Base-by-base conservation (phyloP, 352 stramenopile species). In the Thraustotheca clavata region DNA sequence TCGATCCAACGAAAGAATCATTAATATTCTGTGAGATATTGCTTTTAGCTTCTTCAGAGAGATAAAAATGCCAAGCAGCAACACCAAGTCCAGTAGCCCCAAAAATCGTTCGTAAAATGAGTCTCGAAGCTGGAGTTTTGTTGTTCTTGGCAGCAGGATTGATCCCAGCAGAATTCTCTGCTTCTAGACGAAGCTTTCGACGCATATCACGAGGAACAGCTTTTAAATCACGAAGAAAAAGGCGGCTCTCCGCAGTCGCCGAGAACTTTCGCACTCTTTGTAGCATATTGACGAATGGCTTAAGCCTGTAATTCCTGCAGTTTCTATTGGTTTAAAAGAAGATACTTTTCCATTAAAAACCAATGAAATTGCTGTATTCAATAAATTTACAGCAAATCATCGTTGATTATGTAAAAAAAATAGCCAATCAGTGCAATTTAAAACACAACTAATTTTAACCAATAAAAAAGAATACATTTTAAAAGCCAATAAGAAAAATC, bases 11-110 rank as follows among this genome's bases (percentile, higher is more conserved):
- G 31, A 79, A 70, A 29, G 84, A 90, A n/a, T 74, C 67, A 49
- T 71, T 62, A 18, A 94, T 66, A 41, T 71, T 68, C 36, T 80
- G 67, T 41, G 41, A 67, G 36, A 91, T 71, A 24, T 54, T 57
- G 6, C 60, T 54, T 67, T 89, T 89, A 31, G 76, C 69, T 7
- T 31, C 39, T 0, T 90, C 80, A 55, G 86, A 78, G 48, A 94
- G 73, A 59, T 89, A 27, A 67, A 89, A 89, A 60, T 87, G 71
- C 84, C 84, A 94, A 54, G 79, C 20, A 24, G 88, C 67, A 27
- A 76, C 79, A 34, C 80, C 79, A 12, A 80, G 79, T 40, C 89
- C 79, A 48, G 80, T 79, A 11, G 79, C 79, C 2, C 73, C 77
- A 26, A 91, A 71, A 59, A 91, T 20, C 2, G 72, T 77, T 24